phyloP scores from a whole-genome alignment of 148 eudicot genomes.

The Gaultheria prostrata region DNA sequence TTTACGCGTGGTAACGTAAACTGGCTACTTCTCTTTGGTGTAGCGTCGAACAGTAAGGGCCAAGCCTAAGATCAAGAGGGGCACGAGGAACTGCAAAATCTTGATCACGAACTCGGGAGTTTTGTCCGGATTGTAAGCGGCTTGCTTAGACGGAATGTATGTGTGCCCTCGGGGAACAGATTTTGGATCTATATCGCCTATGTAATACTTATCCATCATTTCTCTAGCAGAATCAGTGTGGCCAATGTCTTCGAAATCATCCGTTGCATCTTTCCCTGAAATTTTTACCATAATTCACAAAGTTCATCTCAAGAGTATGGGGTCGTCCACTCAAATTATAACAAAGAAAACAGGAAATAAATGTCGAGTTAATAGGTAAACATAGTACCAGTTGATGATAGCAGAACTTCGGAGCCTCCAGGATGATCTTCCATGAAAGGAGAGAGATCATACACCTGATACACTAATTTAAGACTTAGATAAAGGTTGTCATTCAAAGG shows the following conservation, averaged over 20 bases:
- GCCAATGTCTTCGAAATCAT: slow-evolving; percentile 82
- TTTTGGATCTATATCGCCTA: slow-evolving; percentile 58
- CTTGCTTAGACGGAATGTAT: slow-evolving; percentile 44
- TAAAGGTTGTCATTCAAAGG: background rate
- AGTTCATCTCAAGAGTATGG: background rate
- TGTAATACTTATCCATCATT: slow-evolving; percentile 57
- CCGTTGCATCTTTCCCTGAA: slow-evolving; percentile 81
- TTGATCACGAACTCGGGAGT: slow-evolving; percentile 59
- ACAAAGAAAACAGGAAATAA: background rate
- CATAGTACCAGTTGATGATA: slow-evolving; percentile 74
- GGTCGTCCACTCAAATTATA: background rate
- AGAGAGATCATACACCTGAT: slow-evolving; percentile 87
- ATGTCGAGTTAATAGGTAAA: background rate
- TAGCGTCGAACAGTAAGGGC: slow-evolving; percentile 62
- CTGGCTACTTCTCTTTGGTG: slow-evolving; percentile 52
- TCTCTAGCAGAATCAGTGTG: slow-evolving; percentile 79
- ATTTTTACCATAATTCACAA: background rate
- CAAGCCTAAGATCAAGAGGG: slow-evolving; percentile 67
- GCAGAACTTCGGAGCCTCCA: slow-evolving; percentile 91
- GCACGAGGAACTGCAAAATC: slow-evolving; percentile 72
- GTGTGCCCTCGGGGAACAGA: slow-evolving; percentile 49
- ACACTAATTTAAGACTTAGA: slow-evolving; percentile 7
- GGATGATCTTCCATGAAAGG: slow-evolving; percentile 97
- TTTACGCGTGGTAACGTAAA: background rate
- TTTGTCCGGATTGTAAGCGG: slow-evolving; percentile 55